Base-by-base conservation (phyloP, 2,329 filamentous ascomycete species). In the Chaetothyriales sp. region DNA sequence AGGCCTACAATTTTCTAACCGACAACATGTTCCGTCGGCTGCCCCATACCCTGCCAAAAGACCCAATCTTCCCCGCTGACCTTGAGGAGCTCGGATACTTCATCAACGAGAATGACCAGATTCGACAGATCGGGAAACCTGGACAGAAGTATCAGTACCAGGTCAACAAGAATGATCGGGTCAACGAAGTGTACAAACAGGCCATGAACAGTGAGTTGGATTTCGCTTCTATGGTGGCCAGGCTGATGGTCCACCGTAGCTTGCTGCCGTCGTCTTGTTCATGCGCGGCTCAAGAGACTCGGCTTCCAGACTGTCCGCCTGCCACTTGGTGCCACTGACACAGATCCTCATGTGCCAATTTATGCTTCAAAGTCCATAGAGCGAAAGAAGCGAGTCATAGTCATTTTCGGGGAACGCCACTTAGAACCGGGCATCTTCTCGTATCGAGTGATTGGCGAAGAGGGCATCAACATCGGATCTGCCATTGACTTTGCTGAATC, bases 71-170 rank as follows among this genome's bases (percentile, higher is more conserved):
- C 63, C 75, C 81, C 9, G 68, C 74, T 0, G 73, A 85, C 60
- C 71, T 97, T 25, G 70, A 79, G 53, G 71, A 77, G 50, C 79
- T 97, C 2, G 89, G 87, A 44, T 94, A 89, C 68, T 89, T 86
- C 64, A 68, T 94, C 68, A 89, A 86, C 59, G 75, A 82, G 0
- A 67, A 81, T 0, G 86, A 90, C 59, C 80, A 90, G 62, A 77
- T 95, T 55, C 81, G 85, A 47, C 81, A 75, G 55, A 82, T 86
- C 51, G 71, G 77, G 19, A 71, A 87, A 37, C 81, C 84, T 0
- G 75, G 83, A 25, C 72, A 77, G 58, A 83, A 82, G 63, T 94
- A 87, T 72, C 77, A 86, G 59, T 95, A 77, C 73, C 83, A 81
- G 64, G 67, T 85, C 50, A 83, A 78, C 64, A 81, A 79, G 60